Evolutionary conservation across 306 rosid species (phyloP).

Genomic region (Pyrus bretschneideri): DNA sequence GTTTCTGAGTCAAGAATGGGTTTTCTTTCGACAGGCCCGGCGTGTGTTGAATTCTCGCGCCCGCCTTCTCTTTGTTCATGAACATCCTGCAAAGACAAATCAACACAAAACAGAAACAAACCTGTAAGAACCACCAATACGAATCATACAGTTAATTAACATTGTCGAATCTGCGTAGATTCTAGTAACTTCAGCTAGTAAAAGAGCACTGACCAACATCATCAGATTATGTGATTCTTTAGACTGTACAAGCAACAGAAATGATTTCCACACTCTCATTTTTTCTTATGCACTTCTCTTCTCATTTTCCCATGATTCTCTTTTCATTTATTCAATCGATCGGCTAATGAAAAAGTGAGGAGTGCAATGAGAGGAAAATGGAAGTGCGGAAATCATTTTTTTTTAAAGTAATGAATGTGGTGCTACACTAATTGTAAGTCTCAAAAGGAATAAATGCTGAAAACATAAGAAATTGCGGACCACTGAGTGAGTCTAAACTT

Average conservation of each 20-base stretch:
- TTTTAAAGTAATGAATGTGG: background rate
- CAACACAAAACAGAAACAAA: background rate
- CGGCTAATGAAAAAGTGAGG: too few relatives aligned
- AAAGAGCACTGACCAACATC: background rate
- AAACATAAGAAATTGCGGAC: background rate
- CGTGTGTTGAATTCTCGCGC: constrained; percentile 43
- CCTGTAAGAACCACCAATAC: constrained; percentile 1
- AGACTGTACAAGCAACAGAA: background rate
- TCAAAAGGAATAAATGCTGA: constrained; percentile 1
- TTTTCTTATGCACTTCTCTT: too few relatives aligned
- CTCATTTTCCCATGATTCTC: too few relatives aligned
- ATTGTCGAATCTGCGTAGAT: background rate
- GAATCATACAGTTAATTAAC: background rate
- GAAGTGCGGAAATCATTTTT: background rate
- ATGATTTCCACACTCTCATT: too few relatives aligned
- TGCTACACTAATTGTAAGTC: background rate
- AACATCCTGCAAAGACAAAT: constrained; percentile 47
- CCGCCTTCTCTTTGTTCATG: constrained; percentile 39
- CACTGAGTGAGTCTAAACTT: background rate
- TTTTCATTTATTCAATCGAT: too few relatives aligned
- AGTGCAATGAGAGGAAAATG: too few relatives aligned
- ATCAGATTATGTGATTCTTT: background rate
- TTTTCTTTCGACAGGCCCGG: constrained; percentile 40
- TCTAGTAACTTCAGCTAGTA: background rate
- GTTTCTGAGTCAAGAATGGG: constrained; percentile 41